A percentile compares a stretch with the other conserved stretches of the same genome.
These are phyloP conservation scores for Erythrophleum ivorense DNA, from an alignment of 331 rosid genomes.

Conservation along the genomic window DNA sequence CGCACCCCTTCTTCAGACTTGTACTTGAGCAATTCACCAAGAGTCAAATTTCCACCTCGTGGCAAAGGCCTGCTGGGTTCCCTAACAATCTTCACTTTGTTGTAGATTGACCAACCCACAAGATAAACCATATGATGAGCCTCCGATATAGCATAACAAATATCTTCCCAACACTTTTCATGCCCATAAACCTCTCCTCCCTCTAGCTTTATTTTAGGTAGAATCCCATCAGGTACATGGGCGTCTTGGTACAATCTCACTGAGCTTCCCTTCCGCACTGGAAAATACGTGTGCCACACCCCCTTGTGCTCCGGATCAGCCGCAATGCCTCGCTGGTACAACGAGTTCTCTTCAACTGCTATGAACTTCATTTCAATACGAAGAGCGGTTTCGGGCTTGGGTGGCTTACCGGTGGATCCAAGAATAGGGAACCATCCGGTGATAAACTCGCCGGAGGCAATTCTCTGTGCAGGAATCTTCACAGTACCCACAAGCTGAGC, in stretches of 20 bases:
- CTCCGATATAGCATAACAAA: conserved; percentile 81
- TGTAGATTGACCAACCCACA: conserved; percentile 84
- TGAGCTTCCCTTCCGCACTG: conserved; percentile 77
- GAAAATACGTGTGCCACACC: conserved; percentile 74
- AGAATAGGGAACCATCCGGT: conserved; percentile 60
- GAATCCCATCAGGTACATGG: conserved; percentile 50
- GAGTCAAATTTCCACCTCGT: conserved; percentile 72
- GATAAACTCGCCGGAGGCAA: conserved; percentile 56
- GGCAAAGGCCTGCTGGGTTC: conserved; percentile 70
- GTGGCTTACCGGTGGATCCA: conserved; percentile 53
- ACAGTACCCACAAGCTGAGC: conserved; percentile 66
- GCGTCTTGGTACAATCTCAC: conserved; percentile 89
- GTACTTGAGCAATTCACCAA: conserved; percentile 91
- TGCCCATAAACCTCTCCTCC: conserved; percentile 52
- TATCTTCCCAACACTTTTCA: conserved; percentile 90
- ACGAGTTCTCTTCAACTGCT: conserved; percentile 46
- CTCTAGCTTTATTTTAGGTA: conserved; percentile 69
- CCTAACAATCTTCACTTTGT: conserved; percentile 76
- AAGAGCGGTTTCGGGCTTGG: conserved; percentile 58
- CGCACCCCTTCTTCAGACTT: conserved; percentile 92
- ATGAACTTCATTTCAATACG: conserved; percentile 64
- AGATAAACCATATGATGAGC: conserved; percentile 93
- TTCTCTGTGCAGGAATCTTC: conserved; percentile 52
- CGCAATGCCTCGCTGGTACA: conserved; percentile 65
- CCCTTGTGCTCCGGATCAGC: conserved; percentile 76